Base-by-base conservation (phyloP, 768 basidiomycete species). In the Termitomyces sp. region DNA sequence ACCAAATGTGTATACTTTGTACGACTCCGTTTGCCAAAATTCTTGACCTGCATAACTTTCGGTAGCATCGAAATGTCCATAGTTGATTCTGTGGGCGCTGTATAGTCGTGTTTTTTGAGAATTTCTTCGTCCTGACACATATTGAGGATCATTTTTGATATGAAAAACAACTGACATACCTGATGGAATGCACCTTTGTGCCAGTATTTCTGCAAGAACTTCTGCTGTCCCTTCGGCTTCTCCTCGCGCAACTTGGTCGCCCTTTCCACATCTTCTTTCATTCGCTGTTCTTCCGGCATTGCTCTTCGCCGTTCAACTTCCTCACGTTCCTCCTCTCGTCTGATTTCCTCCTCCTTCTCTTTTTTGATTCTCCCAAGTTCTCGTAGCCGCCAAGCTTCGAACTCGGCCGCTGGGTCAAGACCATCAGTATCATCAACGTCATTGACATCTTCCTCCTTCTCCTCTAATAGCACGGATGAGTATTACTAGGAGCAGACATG, bases 101-200 rank as follows among this genome's bases (percentile, higher is more conserved):
- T 95, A 69, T 77, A 98, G 72, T 98, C 94, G 68, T 84, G 91
- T 64, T 82, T 76, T 66, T 79, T 79, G 63, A 98, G 84, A 60
- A 98, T 84, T 50, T 96, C 94, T 56, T 87, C 85, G 71, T 98
- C 96, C 94, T 71, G 45, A 20, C 10, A 9, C 16, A 20, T 12
- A 32, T 27, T 32, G 27, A 43, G 37, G 6, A 40, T n/a, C 24
- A 49, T 36, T 34, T 20, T 30, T 8, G n/a, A 27, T 12, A n/a
- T 30, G 12, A 12, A 22, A 36, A 34, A 14, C 12, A 57, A 30
- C 36, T 42, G 12, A 67, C 65, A 33, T 58, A 91, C 95, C 83
- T 95, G 93, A 71, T 97, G 94, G 79, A 98, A 99, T 59, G 96
- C 97, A 65, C 97, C 97, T 74, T 96, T 98, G 78, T 99, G 97